Evolutionary conservation across 2,329 filamentous ascomycete species (phyloP), one percentile per base, ranked within the genome.

Genomic region (Arthrobotrys megalospora): DNA sequence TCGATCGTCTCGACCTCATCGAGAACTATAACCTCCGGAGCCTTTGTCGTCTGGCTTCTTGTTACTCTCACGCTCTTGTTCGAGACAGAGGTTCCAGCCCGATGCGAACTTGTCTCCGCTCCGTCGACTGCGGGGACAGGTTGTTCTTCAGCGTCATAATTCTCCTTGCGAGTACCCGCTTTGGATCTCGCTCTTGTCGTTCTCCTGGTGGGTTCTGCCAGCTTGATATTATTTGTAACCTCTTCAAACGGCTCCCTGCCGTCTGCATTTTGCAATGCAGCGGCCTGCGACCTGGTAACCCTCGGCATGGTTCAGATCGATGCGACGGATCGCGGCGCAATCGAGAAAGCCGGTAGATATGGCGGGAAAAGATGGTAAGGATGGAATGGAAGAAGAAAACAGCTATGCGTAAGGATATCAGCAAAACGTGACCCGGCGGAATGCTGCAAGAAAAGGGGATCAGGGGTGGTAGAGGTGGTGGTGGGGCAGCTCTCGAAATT

Each of bases 191-290:
- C 69, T 34, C 62, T 65, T 32, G 70, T 67, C 8, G 28, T 50
- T 19, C 53, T 50, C 45, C 63, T 75, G 7, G 43, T 11, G 12
- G 41, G 14, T 50, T 76, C 58, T 19, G 48, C 36, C 3, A 53
- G 48, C 19, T 67, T 65, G 62, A 60, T 16, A 43, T 77, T 77
- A 6, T 55, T 60, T 19, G 50, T 52, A n/a, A 77, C 73, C 32
- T 77, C 73, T 16, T 71, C 73, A n/a, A 77, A 70, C 6, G 73
- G 73, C n/a, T 77, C 66, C 38, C 73, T 38, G 14, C 38, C 48
- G 28, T 52, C 67, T 41, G 41, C 50, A 34, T 67, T n/a, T 28
- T 58, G 60, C 53, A 71, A 36, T 28, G 66, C 65, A 48, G 73
- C 73, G 21, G 73, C 66, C 48, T 77, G 66, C n/a, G 73, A 69